Conservation (phyloP, 2,329 filamentous ascomycete species). For the Canariomyces notabilis region DNA sequence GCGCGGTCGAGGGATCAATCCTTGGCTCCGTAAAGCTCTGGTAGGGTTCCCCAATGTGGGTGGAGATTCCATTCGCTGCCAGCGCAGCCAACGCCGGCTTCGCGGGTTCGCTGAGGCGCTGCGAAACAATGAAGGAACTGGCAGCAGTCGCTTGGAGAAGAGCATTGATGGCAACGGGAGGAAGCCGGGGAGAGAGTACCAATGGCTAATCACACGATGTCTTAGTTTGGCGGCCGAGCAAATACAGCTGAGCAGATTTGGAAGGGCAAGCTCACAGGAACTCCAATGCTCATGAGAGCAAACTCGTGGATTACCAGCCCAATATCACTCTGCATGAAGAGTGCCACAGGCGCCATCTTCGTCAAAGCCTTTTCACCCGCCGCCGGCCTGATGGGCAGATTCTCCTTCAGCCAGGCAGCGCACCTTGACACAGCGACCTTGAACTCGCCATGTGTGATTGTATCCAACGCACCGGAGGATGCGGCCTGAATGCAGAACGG, state of each 20-base stretch:
- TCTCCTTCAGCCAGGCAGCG: background rate
- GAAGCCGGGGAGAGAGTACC: background rate
- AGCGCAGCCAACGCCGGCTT: background rate
- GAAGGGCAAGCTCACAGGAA: background rate
- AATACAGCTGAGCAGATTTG: too few relatives aligned
- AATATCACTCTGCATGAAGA: background rate
- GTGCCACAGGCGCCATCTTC: background rate
- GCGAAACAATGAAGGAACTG: background rate
- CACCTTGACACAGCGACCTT: background rate
- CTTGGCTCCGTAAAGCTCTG: background rate
- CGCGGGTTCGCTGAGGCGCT: background rate
- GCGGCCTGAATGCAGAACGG: background rate
- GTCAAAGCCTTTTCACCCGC: background rate
- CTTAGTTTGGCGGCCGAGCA: too few relatives aligned
- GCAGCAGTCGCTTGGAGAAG: background rate
- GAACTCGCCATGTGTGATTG: background rate
- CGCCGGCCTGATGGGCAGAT: background rate
- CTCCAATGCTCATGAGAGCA: background rate
- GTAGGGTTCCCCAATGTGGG: background rate
- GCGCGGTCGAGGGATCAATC: background rate
- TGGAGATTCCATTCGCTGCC: background rate
- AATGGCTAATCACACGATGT: background rate
- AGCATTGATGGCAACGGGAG: background rate
- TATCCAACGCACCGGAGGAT: background rate
- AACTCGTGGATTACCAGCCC: background rate